A percentile compares a stretch with the other conserved stretches of the same genome.
Evolutionary conservation across 139 green algal species (phyloP).

Genomic region (Nannochloris sp.): DNA sequence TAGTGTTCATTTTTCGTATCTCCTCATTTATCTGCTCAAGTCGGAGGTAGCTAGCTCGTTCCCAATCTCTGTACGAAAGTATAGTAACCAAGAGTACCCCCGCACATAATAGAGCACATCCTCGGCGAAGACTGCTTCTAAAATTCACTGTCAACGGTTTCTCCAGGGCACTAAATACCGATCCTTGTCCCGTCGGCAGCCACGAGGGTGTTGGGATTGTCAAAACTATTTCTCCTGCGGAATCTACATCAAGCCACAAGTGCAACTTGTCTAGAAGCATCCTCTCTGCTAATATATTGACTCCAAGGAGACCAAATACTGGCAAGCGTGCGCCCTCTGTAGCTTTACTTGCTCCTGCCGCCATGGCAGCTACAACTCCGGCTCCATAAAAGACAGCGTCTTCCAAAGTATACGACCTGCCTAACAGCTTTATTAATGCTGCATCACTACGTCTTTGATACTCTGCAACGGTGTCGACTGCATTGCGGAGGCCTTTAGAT

Average conservation of each 20-base stretch:
- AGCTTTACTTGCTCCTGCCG: background rate
- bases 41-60: conserved; percentile 16
- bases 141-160: conserved; percentile 1
- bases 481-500: conserved; percentile 3
- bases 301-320: conserved; percentile 14
- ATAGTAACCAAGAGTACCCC: background rate
- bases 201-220: background rate
- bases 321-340: conserved; percentile 4
- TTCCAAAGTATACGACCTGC: conserved; percentile 16
- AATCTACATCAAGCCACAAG: conserved; percentile 5
- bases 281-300: conserved; percentile 17
- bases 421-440: conserved; percentile 24
- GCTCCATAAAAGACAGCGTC: conserved; percentile 13
- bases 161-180: background rate
- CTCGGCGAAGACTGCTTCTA: conserved; percentile 6
- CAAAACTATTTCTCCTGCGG: conserved; percentile 2
- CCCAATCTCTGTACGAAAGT: conserved; percentile 9
- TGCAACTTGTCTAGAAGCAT: conserved; percentile 19
- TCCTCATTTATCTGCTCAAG: background rate
- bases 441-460: conserved; percentile 27
- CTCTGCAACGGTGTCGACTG: conserved; percentile 9
- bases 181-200: background rate
- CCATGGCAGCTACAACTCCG: conserved; percentile 4
- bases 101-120: background rate
- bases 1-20: background rate